Base-by-base conservation (phyloP, 768 basidiomycete genomes). In the Lentinula edodes region DNA sequence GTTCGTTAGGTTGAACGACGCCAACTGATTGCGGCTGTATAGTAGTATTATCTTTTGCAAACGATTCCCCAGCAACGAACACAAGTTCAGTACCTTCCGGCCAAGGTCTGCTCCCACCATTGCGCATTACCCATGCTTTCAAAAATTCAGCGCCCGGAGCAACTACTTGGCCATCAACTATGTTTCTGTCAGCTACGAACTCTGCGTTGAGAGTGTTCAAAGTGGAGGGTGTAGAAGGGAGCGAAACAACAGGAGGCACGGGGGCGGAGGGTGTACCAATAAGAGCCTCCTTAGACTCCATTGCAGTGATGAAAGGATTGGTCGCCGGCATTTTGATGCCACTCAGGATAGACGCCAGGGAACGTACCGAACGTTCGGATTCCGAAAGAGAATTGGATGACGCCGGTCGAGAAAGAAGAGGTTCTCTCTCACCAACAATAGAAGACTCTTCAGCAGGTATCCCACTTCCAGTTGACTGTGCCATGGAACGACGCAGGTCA, bases 111-210 rank as follows among this genome's bases (percentile, higher is more conserved):
- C 66, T 68, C 15, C 91, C 87, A 65, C 81, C 81, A 66, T 95
- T 95, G 35, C 78, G 63, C 77, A 93, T 80, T 60, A 79, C 77
- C 92, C 92, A 95, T 20, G 84, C 85, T 73, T 93, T 94, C 60
- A 92, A 82, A 67, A 94, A 95, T 69, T 90, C 90, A 0, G 90
- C 90, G 38, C 92, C 92, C 6, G 90, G 86, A 35, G 90, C 90
- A 69, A 93, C 89, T 23, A 78, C 72, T 66, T 91, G 89, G 0
- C 91, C 91, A 65, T 89, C 87, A 4, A 82, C 76, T 54, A 91
- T 86, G 38, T 89, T 92, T 43, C 86, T 78, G 68, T 93, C 88
- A 39, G 78, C 77, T 6, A 92, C 62, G 63, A 87, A 87, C 5
- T 74, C 74, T 3, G 89, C 88, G 41, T 77, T 77, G 62, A 89